Conservation (phyloP, 2,329 filamentous ascomycete species). For the Tolypocladium ophioglossoides region DNA sequence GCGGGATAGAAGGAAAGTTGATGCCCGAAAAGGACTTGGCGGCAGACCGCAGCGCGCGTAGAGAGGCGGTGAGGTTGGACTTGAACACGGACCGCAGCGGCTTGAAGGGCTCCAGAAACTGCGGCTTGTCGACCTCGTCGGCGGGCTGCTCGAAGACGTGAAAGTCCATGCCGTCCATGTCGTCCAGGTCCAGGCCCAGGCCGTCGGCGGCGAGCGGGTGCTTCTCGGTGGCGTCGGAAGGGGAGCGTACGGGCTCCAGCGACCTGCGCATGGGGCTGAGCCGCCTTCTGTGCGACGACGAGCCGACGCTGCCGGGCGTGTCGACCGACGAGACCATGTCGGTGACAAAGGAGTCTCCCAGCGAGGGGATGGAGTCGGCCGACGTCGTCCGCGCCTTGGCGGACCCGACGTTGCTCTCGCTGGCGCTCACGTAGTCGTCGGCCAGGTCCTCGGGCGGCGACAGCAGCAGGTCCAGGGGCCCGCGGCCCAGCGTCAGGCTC, state of each 20-base stretch:
- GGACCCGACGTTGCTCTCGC: slow-evolving; percentile 43
- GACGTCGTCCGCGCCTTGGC: slow-evolving; percentile 44
- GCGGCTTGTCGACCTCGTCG: slow-evolving; percentile 22
- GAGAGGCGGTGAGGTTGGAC: slow-evolving; percentile 57
- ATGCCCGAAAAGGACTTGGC: slow-evolving; percentile 53
- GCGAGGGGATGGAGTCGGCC: slow-evolving; percentile 50
- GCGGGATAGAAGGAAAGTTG: slow-evolving; percentile 52
- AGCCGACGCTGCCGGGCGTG: slow-evolving; percentile 32
- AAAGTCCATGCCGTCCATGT: slow-evolving; percentile 22
- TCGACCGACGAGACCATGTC: slow-evolving; percentile 38
- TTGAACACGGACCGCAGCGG: slow-evolving; percentile 52
- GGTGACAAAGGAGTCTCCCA: slow-evolving; percentile 43
- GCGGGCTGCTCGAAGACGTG: slow-evolving; percentile 11
- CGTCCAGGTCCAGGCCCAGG: slow-evolving; percentile 39
- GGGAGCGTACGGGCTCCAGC: slow-evolving; percentile 45
- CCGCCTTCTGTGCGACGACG: slow-evolving; percentile 17
- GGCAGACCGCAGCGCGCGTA: slow-evolving; percentile 52
- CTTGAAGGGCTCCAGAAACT: slow-evolving; percentile 28
- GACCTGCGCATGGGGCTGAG: slow-evolving; percentile 34
- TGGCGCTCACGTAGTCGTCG: slow-evolving; percentile 36
- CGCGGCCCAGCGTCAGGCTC: slow-evolving; percentile 40
- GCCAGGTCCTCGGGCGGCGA: slow-evolving; percentile 48
- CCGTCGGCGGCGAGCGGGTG: slow-evolving; percentile 36
- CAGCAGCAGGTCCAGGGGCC: slow-evolving; percentile 48
- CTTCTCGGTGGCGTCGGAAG: slow-evolving; percentile 38